phyloP scores from a whole-genome alignment of 2,329 filamentous ascomycete species.

The Fusarium acutatum region DNA sequence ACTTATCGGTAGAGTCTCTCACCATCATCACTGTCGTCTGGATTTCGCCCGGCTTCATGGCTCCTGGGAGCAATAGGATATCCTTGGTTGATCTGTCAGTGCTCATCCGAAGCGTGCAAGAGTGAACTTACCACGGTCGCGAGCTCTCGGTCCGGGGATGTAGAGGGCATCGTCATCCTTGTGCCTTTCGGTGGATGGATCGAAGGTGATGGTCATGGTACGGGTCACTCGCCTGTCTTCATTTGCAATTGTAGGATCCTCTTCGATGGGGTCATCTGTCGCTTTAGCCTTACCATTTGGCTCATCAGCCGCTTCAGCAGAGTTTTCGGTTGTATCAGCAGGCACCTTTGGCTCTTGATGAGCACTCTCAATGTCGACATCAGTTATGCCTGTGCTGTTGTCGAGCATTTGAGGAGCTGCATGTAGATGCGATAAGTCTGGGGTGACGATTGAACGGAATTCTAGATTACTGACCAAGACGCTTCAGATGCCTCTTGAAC shows the following conservation, averaged over 20 bases:
- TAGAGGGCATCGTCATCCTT: neutral
- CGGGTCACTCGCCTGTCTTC: neutral
- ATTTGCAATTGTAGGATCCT: accelerated
- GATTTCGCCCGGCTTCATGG: neutral
- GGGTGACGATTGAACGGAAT: accelerated
- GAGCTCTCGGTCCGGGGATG: neutral
- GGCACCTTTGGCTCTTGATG: neutral
- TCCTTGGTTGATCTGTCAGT: neutral
- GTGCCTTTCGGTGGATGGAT: neutral
- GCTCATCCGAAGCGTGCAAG: accelerated
- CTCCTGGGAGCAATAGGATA: neutral
- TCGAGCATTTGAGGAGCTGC: neutral
- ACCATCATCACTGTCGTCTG: neutral
- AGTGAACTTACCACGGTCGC: neutral
- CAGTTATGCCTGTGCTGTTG: accelerated
- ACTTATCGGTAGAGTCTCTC: accelerated
- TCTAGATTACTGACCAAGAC: neutral
- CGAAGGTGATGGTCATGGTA: neutral
- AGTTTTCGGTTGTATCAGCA: neutral
- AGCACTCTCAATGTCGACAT: neutral
- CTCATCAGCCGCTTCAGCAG: neutral
- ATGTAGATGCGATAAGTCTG: neutral
- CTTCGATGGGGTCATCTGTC: neutral
- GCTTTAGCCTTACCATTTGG: neutral
- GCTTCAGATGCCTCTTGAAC: slow-evolving; percentile 44